Evolutionary conservation across 2,329 filamentous ascomycete species (phyloP), one percentile per base, ranked within the genome.

Genomic region (Verticillium nonalfalfae): DNA sequence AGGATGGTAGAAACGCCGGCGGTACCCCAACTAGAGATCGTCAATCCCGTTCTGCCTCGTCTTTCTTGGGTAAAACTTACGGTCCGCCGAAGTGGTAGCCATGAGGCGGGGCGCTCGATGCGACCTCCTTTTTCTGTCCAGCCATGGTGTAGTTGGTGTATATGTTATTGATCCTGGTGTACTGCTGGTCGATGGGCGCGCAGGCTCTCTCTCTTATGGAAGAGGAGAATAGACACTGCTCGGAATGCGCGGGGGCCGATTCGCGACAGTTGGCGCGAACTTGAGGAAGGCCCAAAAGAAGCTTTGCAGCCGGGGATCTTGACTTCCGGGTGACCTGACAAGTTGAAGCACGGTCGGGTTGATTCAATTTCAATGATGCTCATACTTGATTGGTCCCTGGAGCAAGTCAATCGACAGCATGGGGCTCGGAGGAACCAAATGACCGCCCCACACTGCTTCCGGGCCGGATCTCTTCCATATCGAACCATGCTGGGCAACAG

Each of bases 1-100:
- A 97, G 85, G 61, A 88, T 88, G 69, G 96, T 89, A 7, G 90
- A 90, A 70, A 98, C 91, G 64, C 78, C 83, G 63, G 89, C 85
- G 39, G 90, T 91, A 61, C 93, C 93, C 52, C 88, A 80, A 60
- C 93, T 64, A 54, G 33, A 5, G 15, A 6, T 2, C 15, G 54
- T 56, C 31, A 34, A 15, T 15, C 5, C 11, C 3, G 4, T 6
- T 5, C 26, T 35, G 6, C 34, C 9, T 33, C 21, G 15, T 26
- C 7, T n/a, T 9, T n/a, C 18, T 6, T 15, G 54, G 7, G 15
- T 10, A 35, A 13, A 50, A 50, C 78, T 70, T 72, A 82, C 81
- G 81, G 81, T 63, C 81, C 81, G 59, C 77, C 74, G 67, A 84
- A 83, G 63, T 83, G 80, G 67, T 83, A 84, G 64, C 77, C 78